These are phyloP conservation scores for Fusarium haematococcum DNA, from an alignment of 2,329 filamentous ascomycete species.

Conservation along the genomic window DNA sequence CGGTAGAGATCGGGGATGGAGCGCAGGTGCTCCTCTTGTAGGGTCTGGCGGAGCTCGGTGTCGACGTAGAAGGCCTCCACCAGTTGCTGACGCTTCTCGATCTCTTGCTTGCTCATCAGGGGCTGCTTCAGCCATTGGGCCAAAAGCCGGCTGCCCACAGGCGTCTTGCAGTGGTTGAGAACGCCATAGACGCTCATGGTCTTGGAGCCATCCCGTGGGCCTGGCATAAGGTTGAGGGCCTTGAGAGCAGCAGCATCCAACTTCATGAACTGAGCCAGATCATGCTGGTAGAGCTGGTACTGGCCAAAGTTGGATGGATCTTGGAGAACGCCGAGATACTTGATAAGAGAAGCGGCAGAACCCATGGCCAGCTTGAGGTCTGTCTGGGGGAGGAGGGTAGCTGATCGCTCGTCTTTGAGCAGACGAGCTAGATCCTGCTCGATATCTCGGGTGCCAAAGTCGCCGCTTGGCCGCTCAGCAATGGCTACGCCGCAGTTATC, in stretches of 20 bases:
- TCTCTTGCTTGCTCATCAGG: slow-evolving; percentile 89
- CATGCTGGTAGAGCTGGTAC: slow-evolving; percentile 97
- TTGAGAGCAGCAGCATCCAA: slow-evolving; percentile 94
- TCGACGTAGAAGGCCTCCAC: slow-evolving; percentile 96
- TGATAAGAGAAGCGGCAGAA: slow-evolving; percentile 91
- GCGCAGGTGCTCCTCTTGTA: slow-evolving; percentile 95
- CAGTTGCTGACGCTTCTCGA: slow-evolving; percentile 90
- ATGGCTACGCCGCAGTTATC: slow-evolving; percentile 93
- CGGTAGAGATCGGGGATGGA: slow-evolving; percentile 95
- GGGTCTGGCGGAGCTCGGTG: slow-evolving; percentile 91
- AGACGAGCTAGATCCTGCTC: slow-evolving; percentile 92
- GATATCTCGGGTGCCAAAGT: slow-evolving; percentile 92
- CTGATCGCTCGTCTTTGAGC: slow-evolving; percentile 85
- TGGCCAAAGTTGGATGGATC: slow-evolving; percentile 97
- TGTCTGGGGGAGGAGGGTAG: slow-evolving; percentile 84
- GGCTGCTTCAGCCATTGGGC: slow-evolving; percentile 99
- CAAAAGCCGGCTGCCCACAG: slow-evolving; percentile 87
- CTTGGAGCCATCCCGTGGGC: slow-evolving; percentile 93
- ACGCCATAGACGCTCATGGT: slow-evolving; percentile 96
- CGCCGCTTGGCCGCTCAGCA: slow-evolving; percentile 78
- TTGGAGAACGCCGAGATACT: slow-evolving; percentile 90
- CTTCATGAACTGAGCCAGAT: slow-evolving; percentile 98
- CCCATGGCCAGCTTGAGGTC: slow-evolving; percentile 97
- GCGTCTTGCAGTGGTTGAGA: slow-evolving; percentile 97
- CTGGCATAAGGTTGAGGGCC: slow-evolving; percentile 96